Evolutionary conservation across 192 early-diverging fungal species (phyloP), one percentile per base, ranked within the genome.

Genomic region (Coemansia sp.): DNA sequence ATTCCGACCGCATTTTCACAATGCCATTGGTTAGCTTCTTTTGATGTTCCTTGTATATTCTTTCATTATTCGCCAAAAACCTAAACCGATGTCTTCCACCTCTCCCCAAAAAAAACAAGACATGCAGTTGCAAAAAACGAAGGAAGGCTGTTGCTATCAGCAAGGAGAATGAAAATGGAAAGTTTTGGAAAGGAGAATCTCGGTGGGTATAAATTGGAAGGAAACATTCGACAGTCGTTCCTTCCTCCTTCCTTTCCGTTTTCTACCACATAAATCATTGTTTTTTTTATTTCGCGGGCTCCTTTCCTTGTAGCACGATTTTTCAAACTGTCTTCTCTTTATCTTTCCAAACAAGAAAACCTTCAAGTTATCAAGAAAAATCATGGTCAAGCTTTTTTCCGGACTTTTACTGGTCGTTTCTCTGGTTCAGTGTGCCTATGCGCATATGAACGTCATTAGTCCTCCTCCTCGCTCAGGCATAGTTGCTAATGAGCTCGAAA

Each of bases 401-500:
- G 57, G 55, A 46, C 35, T 52, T 58, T 42, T 70, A 30, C 66
- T 72, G 29, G 65, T 62, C 20, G 62, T 55, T n/a, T 67, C 69
- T 21, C 58, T 80, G 37, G 29, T 65, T 9, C 77, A 80, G 53
- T 33, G 77, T 62, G 72, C 68, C 21, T 62, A 21, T 18, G 77
- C 72, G 18, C 77, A 80, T 48, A 80, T 80, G 69, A 2, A 0
- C 9, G 63, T 80, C 35, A 66, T 72, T 46, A 66, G 66, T 29
- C 75, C 75, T 40, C 58, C 68, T 61, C 77, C 77, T 34, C 77
- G 77, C 66, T 66, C 61, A 2, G 77, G 77, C 51, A 51, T 75
- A 51, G 37, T 71, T 40, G 68, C 58, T 30, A 37, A 80, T 49
- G 30, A 80, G 69, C 68, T 80, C 26, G 15, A 31, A 37, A 56